A percentile compares a stretch with the other conserved stretches of the same genome.
phyloP scores from a whole-genome alignment of 2,329 filamentous ascomycete genomes.

The Ophiostoma novo-ulmi region DNA sequence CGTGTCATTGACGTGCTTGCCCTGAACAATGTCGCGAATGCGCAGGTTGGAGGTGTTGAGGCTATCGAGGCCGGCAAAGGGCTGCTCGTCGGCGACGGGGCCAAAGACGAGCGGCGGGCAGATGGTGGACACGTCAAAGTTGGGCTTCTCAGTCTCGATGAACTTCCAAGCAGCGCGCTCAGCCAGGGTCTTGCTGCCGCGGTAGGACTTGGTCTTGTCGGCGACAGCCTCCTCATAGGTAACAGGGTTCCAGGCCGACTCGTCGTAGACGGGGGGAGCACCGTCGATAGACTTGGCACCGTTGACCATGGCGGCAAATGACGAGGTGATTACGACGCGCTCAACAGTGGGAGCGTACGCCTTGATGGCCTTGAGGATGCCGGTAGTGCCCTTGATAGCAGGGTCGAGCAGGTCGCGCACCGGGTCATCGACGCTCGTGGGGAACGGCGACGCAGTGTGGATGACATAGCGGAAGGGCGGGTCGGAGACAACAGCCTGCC shows the following conservation, averaged over 20 bases:
- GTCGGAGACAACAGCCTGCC: neutral
- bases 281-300: conserved; percentile 29
- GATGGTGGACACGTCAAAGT: conserved; percentile 42
- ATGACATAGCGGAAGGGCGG: conserved; percentile 14
- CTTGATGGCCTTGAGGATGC: conserved; percentile 16
- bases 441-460: conserved; percentile 17
- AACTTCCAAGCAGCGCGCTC: conserved; percentile 52
- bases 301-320: conserved; percentile 25
- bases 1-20: neutral
- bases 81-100: conserved; percentile 19
- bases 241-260: conserved; percentile 50
- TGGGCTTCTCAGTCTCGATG: conserved; percentile 37
- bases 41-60: conserved; percentile 18
- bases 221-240: conserved; percentile 40
- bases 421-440: conserved; percentile 5
- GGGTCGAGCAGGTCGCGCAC: conserved; percentile 15
- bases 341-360: conserved; percentile 29
- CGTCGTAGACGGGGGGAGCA: conserved; percentile 36
- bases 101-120: conserved; percentile 23
- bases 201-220: conserved; percentile 40
- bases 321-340: conserved; percentile 31
- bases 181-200: conserved; percentile 50
- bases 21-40: conserved; percentile 10
- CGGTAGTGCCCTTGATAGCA: conserved; percentile 13
- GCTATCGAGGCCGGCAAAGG: neutral